These are phyloP conservation scores for Fusarium sororula DNA, from an alignment of 2,329 filamentous ascomycete species.

Conservation along the genomic window DNA sequence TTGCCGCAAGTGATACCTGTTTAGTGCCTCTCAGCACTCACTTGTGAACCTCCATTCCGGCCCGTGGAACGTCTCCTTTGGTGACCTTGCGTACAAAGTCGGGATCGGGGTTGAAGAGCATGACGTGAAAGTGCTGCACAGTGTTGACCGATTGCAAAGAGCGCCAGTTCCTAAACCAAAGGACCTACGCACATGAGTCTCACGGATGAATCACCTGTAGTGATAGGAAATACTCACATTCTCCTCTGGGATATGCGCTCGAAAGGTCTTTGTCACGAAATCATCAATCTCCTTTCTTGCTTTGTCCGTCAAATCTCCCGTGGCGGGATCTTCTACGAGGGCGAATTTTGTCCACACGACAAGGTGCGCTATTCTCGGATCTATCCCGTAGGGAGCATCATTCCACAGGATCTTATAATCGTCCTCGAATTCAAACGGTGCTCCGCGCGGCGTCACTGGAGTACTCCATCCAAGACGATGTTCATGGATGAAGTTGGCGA, in stretches of 20 bases:
- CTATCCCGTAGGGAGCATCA: slow-evolving; percentile 94
- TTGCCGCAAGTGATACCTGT: neutral
- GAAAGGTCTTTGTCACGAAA: slow-evolving; percentile 76
- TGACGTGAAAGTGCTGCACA: slow-evolving; percentile 94
- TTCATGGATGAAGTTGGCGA: slow-evolving; percentile 79
- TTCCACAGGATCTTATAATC: slow-evolving; percentile 84
- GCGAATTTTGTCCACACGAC: slow-evolving; percentile 94
- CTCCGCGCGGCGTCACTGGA: slow-evolving; percentile 48
- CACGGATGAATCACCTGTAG: neutral
- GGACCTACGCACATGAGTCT: slow-evolving; percentile 42
- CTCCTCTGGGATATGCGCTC: slow-evolving; percentile 58
- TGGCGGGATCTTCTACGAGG: slow-evolving; percentile 72
- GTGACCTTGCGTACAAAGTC: slow-evolving; percentile 77
- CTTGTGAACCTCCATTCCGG: slow-evolving; percentile 50
- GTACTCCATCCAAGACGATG: slow-evolving; percentile 74
- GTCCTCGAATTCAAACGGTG: slow-evolving; percentile 55
- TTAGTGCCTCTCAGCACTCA: neutral
- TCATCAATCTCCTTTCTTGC: slow-evolving; percentile 72
- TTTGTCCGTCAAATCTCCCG: slow-evolving; percentile 72
- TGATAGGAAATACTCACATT: slow-evolving; percentile 55
- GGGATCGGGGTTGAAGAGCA: slow-evolving; percentile 81
- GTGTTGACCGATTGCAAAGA: slow-evolving; percentile 84
- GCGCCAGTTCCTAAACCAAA: slow-evolving; percentile 79
- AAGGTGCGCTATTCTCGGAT: slow-evolving; percentile 79
- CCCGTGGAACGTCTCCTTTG: slow-evolving; percentile 75